Evolutionary conservation across 1,284 basidiomycete genomes (phyloP), one percentile per base, ranked within the genome.

Genomic region (Ceratobasidium theobromae): DNA sequence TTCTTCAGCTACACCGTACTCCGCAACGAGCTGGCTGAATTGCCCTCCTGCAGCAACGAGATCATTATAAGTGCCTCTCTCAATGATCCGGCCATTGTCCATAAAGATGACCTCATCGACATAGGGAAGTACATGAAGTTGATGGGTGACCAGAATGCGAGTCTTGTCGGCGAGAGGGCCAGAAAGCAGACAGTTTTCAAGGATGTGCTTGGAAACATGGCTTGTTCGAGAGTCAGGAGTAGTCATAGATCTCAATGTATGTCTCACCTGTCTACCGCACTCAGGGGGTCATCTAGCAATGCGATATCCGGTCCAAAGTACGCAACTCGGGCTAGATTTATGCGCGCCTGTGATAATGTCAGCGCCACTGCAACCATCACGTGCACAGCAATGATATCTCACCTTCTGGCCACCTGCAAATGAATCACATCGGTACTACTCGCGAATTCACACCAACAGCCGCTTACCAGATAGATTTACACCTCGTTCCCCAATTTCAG

Each of bases 71-170:
- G 88, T 87, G 1, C 91, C 93, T 25, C 82, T 81, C 76, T 95
- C 93, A 16, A 81, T 82, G 67, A 96, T 84, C 25, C 77, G 79
- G 2, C 93, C 93, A 52, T 92, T 85, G 14, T 83, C 80, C 49
- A 91, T 75, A 28, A 84, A 83, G 71, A 84, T 87, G 69, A 90
- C 86, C 72, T 87, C 88, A 73, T 91, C 88, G 9, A 65, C 90
- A 69, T 88, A 80, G 0, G 88, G 86, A 21, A 93, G 81, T 77
- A 93, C 89, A 74, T 93, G 89, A 5, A 93, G 80, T 0, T 88
- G 90, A 71, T 93, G 91, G 0, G 91, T 93, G 48, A 92, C 89
- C 53, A 95, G 76, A 32, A 82, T 72, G 30, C 80, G 76, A 75
- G 67, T 68, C 32, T 57, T 49, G 21, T 48, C 43, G 0, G 81